Evolutionary conservation across 208 protist genomes (phyloP).

Genomic region (Crithidia fasciculata): DNA sequence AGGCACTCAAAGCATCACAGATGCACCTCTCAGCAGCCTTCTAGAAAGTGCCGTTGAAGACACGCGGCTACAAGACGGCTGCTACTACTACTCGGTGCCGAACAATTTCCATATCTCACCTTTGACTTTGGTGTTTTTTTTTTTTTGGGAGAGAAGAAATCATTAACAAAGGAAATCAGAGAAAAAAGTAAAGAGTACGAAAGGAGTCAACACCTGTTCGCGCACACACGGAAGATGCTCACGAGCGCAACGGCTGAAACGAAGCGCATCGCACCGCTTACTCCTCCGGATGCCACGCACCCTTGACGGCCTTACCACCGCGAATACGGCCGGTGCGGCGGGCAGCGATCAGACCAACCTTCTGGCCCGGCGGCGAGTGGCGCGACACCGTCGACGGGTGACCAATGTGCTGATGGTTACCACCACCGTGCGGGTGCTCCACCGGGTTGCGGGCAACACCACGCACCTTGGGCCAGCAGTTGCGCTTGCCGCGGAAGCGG

Average conservation of each 20-base stretch:
- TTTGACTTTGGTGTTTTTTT: background rate
- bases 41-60: no score
- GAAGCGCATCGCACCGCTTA: slow-evolving; percentile 28
- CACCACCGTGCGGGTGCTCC: slow-evolving; percentile 99
- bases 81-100: background rate
- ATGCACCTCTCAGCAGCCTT: no score
- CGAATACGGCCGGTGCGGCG: slow-evolving; percentile 97
- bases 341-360: slow-evolving; percentile 99
- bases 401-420: slow-evolving; percentile 99
- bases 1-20: no score
- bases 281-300: slow-evolving; percentile 90
- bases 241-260: background rate
- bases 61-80: background rate
- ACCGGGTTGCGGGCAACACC: slow-evolving; percentile 99
- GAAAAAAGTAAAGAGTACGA: background rate
- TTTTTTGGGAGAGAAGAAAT: background rate
- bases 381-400: slow-evolving; percentile 94
- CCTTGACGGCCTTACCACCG: slow-evolving; percentile 90
- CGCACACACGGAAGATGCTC: no score
- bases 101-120: no score
- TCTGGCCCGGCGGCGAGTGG: slow-evolving; percentile 95
- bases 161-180: background rate
- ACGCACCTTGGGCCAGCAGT: slow-evolving; percentile 98
- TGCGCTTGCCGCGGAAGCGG: slow-evolving; percentile 99
- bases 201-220: no score